Conservation (phyloP, 2,329 filamentous ascomycete genomes). For the Hypoxylon sp. region DNA sequence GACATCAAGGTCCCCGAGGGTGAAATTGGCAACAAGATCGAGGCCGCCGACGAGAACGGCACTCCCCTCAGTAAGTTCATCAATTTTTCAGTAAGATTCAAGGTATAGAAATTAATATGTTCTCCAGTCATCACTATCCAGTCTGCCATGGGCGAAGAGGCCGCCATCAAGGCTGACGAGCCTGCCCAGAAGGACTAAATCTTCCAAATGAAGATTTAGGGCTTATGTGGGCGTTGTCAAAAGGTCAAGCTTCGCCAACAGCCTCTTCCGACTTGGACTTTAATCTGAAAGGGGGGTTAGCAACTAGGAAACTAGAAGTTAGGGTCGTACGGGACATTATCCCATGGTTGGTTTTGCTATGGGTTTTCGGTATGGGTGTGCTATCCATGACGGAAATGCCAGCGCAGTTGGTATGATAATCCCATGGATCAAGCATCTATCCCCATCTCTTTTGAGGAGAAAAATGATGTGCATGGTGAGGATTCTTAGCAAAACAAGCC, state of each 20-base stretch:
- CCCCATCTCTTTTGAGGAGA: constrained; percentile 40
- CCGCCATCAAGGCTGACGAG: constrained; percentile 93
- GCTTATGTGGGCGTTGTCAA: constrained; percentile 23
- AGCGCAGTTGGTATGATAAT: constrained; percentile 25
- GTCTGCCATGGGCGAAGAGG: constrained; percentile 95
- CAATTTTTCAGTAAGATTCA: not conserved
- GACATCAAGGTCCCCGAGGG: constrained; percentile 93
- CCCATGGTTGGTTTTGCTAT: constrained; percentile 35
- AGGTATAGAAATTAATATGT: constrained; percentile 33
- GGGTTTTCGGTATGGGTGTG: constrained; percentile 41
- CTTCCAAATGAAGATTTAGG: constrained; percentile 18
- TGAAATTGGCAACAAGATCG: constrained; percentile 88
- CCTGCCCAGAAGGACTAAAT: constrained; percentile 64
- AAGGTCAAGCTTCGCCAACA: constrained; percentile 8
- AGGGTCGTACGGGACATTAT: constrained; percentile 24
- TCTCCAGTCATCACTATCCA: constrained; percentile 84
- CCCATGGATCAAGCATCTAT: constrained; percentile 27
- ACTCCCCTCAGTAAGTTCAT: constrained; percentile 88
- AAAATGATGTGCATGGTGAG: constrained; percentile 38
- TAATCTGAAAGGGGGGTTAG: constrained; percentile 23
- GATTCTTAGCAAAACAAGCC: constrained; percentile 49
- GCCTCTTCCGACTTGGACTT: constrained; percentile 30
- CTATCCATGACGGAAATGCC: constrained; percentile 37
- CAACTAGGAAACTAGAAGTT: constrained; percentile 38
- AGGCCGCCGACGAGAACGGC: constrained; percentile 81